Evolutionary conservation across 2,329 filamentous ascomycete species (phyloP).

Genomic region (Colletotrichum echinochloae): DNA sequence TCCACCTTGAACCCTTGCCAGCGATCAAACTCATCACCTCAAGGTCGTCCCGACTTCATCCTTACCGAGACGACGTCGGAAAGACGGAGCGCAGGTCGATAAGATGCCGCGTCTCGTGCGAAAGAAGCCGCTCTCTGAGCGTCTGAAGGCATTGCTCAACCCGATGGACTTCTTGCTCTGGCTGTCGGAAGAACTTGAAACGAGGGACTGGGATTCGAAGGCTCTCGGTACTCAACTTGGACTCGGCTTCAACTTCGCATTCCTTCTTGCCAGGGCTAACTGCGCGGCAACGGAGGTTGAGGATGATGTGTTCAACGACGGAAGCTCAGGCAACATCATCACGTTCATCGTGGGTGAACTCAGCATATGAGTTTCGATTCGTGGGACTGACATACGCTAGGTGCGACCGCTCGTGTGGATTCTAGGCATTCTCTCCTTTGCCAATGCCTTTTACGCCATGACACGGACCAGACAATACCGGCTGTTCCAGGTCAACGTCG

Average conservation of each 20-base stretch:
- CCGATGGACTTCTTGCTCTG: constrained; percentile 91
- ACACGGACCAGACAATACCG: constrained; percentile 87
- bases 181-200: constrained; percentile 92
- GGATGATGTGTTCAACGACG: constrained; percentile 89
- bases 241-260: constrained; percentile 79
- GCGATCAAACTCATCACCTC: not conserved
- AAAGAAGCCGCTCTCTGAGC: constrained; percentile 81
- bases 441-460: constrained; percentile 87
- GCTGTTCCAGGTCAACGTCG: constrained; percentile 88
- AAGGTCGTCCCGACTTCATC: not conserved
- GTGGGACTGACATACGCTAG: constrained; percentile 55
- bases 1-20: constrained; percentile 1
- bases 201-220: constrained; percentile 89
- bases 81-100: constrained; percentile 15
- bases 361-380: not conserved
- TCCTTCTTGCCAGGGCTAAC: constrained; percentile 87
- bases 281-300: constrained; percentile 64
- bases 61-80: not conserved
- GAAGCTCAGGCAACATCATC: constrained; percentile 73
- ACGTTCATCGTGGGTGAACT: constrained; percentile 62
- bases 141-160: constrained; percentile 83
- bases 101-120: constrained; percentile 84
- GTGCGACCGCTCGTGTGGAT: constrained; percentile 77
- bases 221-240: constrained; percentile 82
- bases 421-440: constrained; percentile 73